Base-by-base conservation (phyloP, 75 land plant genomes). In the Gnetum montanum region DNA sequence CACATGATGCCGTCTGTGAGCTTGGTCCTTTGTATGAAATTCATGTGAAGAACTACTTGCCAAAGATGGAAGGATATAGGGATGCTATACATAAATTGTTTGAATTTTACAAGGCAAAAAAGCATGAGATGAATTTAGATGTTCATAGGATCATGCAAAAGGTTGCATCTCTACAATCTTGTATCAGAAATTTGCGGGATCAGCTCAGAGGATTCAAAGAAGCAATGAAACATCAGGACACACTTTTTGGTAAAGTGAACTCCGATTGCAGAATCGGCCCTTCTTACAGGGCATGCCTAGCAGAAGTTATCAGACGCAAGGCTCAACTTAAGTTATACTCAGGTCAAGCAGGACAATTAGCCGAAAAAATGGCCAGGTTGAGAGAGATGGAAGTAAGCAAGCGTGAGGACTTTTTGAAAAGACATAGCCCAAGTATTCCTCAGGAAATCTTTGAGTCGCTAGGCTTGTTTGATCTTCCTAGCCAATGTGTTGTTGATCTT, bases 1-100 rank as follows among this genome's bases (percentile, higher is more conserved):
- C 90, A 56, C 96, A 86, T 74, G 96, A 94, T 76, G 91, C 96
- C 31, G 85, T 94, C 46, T 86, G 84, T 45, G 96, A 88, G 12
- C 68, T 94, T 45, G 99, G 96, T 43, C 99, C 87, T 24, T 86
- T 94, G 89, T 86, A 94, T 69, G 79, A 85, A 48, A 80, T 81
- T 51, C 96, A 89, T 66, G 96, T 79, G 31, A 94, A 76, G 24
- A 79, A 43, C 54, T 77, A 90, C 61, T 72, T 90, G 7, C 96
- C 96, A 2, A 80, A 61, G 16, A 70, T 94, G 81, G 80, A 75
- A 60, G 72, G 57, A 23, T 90, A 79, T 63, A 82, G 78, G 31
- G 48, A 47, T 44, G 64, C 75, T 27, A 60, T 94, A 13, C 56
- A 49, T 4, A 75, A 80, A 46, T 69, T 90, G n/a, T 72, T 90